Base-by-base conservation (phyloP, 495 filamentous ascomycete genomes). In the Tuber melanosporum region DNA sequence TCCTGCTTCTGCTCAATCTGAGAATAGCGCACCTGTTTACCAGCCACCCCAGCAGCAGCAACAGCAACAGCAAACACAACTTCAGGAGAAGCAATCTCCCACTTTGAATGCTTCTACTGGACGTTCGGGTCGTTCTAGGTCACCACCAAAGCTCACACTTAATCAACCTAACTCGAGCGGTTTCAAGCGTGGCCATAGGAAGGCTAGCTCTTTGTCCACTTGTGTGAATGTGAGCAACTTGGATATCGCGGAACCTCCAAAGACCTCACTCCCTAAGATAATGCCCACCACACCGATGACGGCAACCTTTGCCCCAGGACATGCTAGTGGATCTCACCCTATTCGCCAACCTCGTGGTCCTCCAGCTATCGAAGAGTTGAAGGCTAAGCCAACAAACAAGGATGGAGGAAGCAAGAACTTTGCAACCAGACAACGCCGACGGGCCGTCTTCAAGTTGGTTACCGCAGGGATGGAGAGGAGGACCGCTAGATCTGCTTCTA, bases 341-440 rank as follows among this genome's bases (percentile, higher is more conserved):
- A 86, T 91, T 75, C 95, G 95, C 77, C 96, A 98, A 84, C 95
- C 95, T 71, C 93, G 94, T 82, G 94, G 94, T 45, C 95, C 95
- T 26, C 96, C 96, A 8, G 89, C 92, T 2, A 87, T 98, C 70
- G 96, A 99, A 79, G 95, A 99, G 84, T 90, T 99, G 75, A 88
- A 91, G 77, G 90, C 91, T 42, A 94, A 94, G 85, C 95, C 95
- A 9, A 99, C 95, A 7, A 91, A 93, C 70, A 97, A 94, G 85
- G 91, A 95, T 78, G 95, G 97, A 82, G 95, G 96, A 49, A 97
- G 95, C 90, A 97, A 97, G 88, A 99, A 99, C 86, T 99, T 99
- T 85, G 91, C 93, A 32, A 91, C 93, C 46, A 95, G 95, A 78
- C 94, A 95, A 82, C 94, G 95, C 71, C 94, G 95, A 77, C 92